Conservation (phyloP, 768 basidiomycete genomes). For the Agaricus blazei region DNA sequence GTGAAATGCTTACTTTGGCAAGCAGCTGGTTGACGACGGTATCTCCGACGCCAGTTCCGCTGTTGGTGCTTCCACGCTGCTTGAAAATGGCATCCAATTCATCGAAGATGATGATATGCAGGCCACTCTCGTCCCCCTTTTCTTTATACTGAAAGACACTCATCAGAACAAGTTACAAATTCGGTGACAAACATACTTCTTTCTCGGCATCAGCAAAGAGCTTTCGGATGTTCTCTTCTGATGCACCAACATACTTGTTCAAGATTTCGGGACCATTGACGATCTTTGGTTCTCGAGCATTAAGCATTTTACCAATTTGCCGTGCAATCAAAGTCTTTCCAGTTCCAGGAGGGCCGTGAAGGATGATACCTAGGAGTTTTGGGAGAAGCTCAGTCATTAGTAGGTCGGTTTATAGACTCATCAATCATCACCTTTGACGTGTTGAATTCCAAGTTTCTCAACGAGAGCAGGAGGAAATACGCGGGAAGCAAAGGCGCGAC, state of each 20-base stretch:
- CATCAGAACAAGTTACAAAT: not conserved
- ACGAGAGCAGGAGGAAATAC: slow-evolving; percentile 98
- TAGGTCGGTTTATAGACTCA: not conserved
- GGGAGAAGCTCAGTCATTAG: not conserved
- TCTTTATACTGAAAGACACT: slow-evolving; percentile 66
- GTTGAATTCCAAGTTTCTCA: slow-evolving; percentile 96
- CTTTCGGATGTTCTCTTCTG: slow-evolving; percentile 97
- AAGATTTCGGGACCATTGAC: slow-evolving; percentile 98
- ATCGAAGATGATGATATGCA: slow-evolving; percentile 99
- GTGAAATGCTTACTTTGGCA: slow-evolving; percentile 66
- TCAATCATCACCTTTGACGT: slow-evolving; percentile 77
- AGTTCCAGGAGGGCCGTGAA: slow-evolving; percentile 96
- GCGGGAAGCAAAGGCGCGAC: slow-evolving; percentile 95
- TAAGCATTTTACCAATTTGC: slow-evolving; percentile 99
- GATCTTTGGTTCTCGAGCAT: slow-evolving; percentile 95
- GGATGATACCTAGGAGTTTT: slow-evolving; percentile 65
- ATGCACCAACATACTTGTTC: slow-evolving; percentile 95
- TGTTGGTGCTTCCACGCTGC: slow-evolving; percentile 89
- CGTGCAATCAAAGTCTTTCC: slow-evolving; percentile 98
- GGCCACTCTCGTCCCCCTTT: slow-evolving; percentile 92
- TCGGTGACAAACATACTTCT: slow-evolving; percentile 33
- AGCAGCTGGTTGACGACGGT: slow-evolving; percentile 97
- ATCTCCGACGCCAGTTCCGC: slow-evolving; percentile 96
- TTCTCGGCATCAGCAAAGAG: slow-evolving; percentile 98
- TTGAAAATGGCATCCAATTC: slow-evolving; percentile 99